Percentiles rank a stretch among this genome's conserved stretches.
phyloP scores from a whole-genome alignment of 306 rosid genomes.

The Medicago arabica region DNA sequence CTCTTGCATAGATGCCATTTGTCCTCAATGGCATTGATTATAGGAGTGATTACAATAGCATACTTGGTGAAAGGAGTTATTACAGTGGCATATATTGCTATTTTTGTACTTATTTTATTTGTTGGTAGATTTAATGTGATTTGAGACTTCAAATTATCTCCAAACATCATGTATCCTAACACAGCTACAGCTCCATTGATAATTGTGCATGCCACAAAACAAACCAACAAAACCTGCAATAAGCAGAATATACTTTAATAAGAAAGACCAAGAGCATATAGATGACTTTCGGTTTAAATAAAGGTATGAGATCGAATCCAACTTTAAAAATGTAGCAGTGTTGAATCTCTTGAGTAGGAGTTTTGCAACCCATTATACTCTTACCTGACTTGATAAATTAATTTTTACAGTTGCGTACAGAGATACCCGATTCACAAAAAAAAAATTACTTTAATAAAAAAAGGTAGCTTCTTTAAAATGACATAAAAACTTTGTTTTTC shows the following conservation, averaged over 20 bases:
- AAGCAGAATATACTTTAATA: background rate
- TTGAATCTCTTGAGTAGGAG: too few relatives aligned
- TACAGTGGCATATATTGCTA: slow-evolving; percentile 67
- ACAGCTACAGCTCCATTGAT: slow-evolving; percentile 62
- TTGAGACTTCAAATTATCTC: slow-evolving; percentile 53
- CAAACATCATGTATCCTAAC: slow-evolving; percentile 71
- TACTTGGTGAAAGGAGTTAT: slow-evolving; percentile 68
- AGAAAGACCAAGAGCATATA: too few relatives aligned
- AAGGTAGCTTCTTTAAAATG: too few relatives aligned
- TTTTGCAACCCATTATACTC: too few relatives aligned
- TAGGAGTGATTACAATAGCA: slow-evolving; percentile 58
- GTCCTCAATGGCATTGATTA: slow-evolving; percentile 61
- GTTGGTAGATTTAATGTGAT: slow-evolving; percentile 66
- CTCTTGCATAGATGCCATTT: slow-evolving; percentile 21
- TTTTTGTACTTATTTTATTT: slow-evolving; percentile 42
- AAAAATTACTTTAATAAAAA: too few relatives aligned
- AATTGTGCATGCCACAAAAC: slow-evolving; percentile 58
- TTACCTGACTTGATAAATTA: too few relatives aligned
- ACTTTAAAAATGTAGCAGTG: too few relatives aligned
- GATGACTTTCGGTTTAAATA: too few relatives aligned
- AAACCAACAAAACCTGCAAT: slow-evolving; percentile 64
- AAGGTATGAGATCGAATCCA: too few relatives aligned
- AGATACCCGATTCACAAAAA: too few relatives aligned
- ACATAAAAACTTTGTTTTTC: too few relatives aligned
- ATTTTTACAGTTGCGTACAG: too few relatives aligned